Evolutionary conservation across 495 filamentous ascomycete species (phyloP), one percentile per base, ranked within the genome.

Genomic region (Hyphodiscus hymeniophilus): DNA sequence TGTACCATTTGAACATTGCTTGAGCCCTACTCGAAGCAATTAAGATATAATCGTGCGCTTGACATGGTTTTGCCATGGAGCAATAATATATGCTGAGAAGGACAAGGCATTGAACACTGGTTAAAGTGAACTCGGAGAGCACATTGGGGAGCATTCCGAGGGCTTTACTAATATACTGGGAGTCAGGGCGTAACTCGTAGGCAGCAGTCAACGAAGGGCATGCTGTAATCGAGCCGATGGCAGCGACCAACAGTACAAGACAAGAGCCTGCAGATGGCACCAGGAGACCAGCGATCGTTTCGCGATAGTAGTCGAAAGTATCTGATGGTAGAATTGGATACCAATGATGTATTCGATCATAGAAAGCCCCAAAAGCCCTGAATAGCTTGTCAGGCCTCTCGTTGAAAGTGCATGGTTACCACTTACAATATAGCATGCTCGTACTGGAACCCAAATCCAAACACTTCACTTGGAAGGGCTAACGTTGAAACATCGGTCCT

Each of bases 71-170:
- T 20, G n/a, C 42, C 12, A 51, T 24, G 21, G 12, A 45, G 13
- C 24, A 28, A 15, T 51, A 51, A 21, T 51, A 51, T 45, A 51
- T 51, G 15, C 41, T 51, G 10, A 51, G 33, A 28, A 51, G 40
- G 22, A 51, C 32, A n/a, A 51, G 41, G 17, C 48, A 51, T 26
- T 51, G 48, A 32, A 51, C 48, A 17, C 48, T 51, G 2, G 13
- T 45, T n/a, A 51, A 33, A 45, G 28, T 45, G 18, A 45, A 51
- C 20, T 51, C 48, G 15, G 31, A 39, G 16, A 28, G 31, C 10
- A 51, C 42, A 33, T 45, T 31, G 1, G 48, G 48, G 0, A 51
- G 16, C 34, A 51, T 51, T 12, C 20, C 45, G 11, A 51, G 42
- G 15, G 48, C 48, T 33, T 18, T 38, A 2, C 23, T 22, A 22